These are phyloP conservation scores for Trifolium pratense DNA, from an alignment of 306 rosid species.

Conservation along the genomic window DNA sequence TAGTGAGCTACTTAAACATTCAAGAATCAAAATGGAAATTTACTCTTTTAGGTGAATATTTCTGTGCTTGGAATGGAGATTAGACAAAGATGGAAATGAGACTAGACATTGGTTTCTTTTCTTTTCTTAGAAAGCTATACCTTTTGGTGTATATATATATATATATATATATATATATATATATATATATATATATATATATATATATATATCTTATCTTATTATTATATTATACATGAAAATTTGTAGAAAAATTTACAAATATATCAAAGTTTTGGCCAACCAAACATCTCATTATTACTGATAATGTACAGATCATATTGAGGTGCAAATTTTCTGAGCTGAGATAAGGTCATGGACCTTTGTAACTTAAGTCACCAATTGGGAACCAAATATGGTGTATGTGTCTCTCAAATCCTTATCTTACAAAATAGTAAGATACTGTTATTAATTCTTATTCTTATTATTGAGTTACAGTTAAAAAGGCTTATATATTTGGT, in stretches of 20 bases:
- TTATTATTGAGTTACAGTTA: constrained; percentile 38
- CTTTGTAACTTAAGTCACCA: constrained; percentile 1
- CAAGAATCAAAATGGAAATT: no score
- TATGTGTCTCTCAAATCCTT: constrained; percentile 25
- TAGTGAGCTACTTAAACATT: no score
- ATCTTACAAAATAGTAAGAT: constrained; percentile 10
- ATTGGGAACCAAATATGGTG: background rate
- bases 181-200: no score
- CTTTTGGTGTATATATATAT: no score
- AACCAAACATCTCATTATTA: constrained; percentile 1
- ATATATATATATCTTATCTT: no score
- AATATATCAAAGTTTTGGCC: background rate
- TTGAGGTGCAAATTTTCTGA: background rate
- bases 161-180: no score
- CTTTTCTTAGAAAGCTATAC: background rate
- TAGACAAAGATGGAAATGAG: background rate
- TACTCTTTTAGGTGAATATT: background rate
- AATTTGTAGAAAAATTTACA: background rate
- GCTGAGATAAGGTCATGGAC: constrained; percentile 1
- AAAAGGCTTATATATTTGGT: constrained; percentile 26
- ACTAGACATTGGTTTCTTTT: background rate
- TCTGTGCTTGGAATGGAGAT: background rate
- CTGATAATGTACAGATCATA: constrained; percentile 10
- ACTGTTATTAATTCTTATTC: constrained; percentile 12
- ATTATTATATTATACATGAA: background rate